Percentiles rank a stretch among this genome's conserved stretches.
Conservation (phyloP, 345 rosid genomes). For the Citrus hindsii region DNA sequence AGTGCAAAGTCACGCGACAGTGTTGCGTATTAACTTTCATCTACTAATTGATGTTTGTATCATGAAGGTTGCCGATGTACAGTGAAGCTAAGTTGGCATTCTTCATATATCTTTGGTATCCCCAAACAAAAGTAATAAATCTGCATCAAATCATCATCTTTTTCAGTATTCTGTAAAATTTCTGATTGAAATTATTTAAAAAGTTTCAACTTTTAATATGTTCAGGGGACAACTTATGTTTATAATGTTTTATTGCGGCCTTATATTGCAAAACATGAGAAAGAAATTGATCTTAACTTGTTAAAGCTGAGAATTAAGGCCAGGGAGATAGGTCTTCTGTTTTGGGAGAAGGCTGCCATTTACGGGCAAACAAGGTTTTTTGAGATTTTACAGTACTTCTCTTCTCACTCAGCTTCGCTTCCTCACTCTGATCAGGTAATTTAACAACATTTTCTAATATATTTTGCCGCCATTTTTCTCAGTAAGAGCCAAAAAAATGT, state of each 20-base stretch:
- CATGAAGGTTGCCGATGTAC: constrained; percentile 76
- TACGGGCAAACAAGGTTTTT: constrained; percentile 52
- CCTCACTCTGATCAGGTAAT: constrained; percentile 44
- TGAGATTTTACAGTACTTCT: constrained; percentile 48
- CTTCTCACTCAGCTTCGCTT: constrained; percentile 50
- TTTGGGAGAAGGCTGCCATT: constrained; percentile 60
- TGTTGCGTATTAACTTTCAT: no score
- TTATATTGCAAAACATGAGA: constrained; percentile 55
- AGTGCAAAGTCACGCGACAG: no score
- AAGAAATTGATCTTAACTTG: constrained; percentile 54
- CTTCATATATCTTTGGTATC: constrained; percentile 75
- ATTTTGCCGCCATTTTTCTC: no score
- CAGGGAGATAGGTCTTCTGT: constrained; percentile 39
- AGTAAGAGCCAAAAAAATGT: no score
- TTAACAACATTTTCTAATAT: no score
- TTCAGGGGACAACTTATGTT: constrained; percentile 60
- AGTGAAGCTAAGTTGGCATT: constrained; percentile 81
- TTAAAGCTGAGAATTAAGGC: constrained; percentile 53
- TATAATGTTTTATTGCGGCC: constrained; percentile 56
- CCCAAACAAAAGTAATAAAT: constrained; percentile 59
- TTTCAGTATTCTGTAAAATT: no score
- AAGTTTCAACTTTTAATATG: neutral
- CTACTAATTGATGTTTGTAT: neutral
- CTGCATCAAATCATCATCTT: neutral
- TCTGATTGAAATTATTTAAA: neutral